A percentile compares a stretch with the other conserved stretches of the same genome.
Evolutionary conservation across 1,139 yeast genomes (phyloP).

Genomic region (Geotrichum restrictum): DNA sequence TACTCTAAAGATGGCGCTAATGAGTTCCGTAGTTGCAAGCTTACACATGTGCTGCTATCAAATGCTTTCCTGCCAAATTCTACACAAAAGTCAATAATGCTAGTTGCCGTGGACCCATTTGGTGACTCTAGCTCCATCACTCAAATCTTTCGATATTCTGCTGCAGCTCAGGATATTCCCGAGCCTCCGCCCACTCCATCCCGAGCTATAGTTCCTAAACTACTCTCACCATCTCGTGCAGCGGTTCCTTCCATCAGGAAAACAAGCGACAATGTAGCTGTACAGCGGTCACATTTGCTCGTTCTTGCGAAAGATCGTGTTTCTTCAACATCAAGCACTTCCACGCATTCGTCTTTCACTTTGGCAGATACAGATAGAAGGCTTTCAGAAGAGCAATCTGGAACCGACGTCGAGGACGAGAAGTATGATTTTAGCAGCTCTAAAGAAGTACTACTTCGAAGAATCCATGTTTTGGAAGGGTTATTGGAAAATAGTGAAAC

Average conservation of each 20-base stretch:
- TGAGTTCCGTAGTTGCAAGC: slow-evolving; percentile 44
- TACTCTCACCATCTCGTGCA: not conserved
- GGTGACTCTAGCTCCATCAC: slow-evolving; percentile 57
- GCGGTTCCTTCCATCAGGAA: not conserved
- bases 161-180: slow-evolving; percentile 37
- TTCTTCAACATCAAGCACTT: slow-evolving; percentile 3
- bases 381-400: slow-evolving; percentile 7
- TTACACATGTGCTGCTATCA: slow-evolving; percentile 47
- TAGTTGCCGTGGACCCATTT: slow-evolving; percentile 63
- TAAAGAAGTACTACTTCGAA: slow-evolving; percentile 16
- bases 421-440: not conserved
- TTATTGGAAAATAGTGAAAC: slow-evolving; percentile 29
- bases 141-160: slow-evolving; percentile 44
- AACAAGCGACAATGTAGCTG: not conserved
- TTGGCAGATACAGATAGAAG: slow-evolving; percentile 2
- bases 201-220: not conserved
- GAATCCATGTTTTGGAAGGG: slow-evolving; percentile 29
- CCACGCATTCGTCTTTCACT: slow-evolving; percentile 18
- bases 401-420: slow-evolving; percentile 10
- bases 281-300: not conserved
- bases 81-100: slow-evolving; percentile 32
- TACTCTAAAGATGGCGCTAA: slow-evolving; percentile 8
- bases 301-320: not conserved
- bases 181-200: slow-evolving; percentile 27
- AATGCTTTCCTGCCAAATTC: slow-evolving; percentile 43